Evolutionary conservation across 306 rosid species (phyloP).

Genomic region (Cucurbita maxima): DNA sequence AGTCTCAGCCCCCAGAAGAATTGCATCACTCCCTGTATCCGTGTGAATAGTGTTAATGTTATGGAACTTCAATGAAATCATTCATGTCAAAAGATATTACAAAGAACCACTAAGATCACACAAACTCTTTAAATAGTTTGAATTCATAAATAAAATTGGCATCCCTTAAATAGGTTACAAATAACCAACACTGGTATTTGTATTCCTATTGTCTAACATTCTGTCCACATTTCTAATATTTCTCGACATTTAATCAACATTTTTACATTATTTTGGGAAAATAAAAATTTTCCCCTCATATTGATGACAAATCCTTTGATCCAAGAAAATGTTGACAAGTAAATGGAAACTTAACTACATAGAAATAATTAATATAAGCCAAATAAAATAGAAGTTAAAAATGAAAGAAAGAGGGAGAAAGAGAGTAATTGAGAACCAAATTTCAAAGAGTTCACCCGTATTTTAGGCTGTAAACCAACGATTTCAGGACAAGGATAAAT

Average conservation of each 20-base stretch:
- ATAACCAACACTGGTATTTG: not conserved
- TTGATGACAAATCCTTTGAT: not conserved
- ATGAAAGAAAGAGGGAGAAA: not conserved
- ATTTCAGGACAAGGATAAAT: not conserved
- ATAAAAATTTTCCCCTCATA: not conserved
- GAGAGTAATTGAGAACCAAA: not conserved
- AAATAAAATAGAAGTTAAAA: not conserved
- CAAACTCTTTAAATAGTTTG: not conserved
- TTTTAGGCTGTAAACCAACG: not conserved
- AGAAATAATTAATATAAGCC: not conserved
- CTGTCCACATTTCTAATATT: not conserved
- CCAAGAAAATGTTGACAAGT: not conserved
- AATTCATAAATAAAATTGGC: not conserved
- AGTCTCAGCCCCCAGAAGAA: constrained; percentile 97
- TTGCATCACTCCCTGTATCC: constrained; percentile 85
- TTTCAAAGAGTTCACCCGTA: not conserved
- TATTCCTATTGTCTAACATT: not conserved
- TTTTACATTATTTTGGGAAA: not conserved
- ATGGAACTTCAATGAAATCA: not conserved
- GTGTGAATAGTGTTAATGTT: not conserved
- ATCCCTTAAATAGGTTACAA: not conserved
- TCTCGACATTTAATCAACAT: not conserved
- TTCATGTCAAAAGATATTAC: not conserved
- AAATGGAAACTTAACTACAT: not conserved
- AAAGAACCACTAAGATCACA: not conserved